A percentile compares a stretch with the other conserved stretches of the same genome.
These are phyloP conservation scores for Ogataea hybrid DNA, from an alignment of 1,139 yeast genomes.

Conservation along the genomic window DNA sequence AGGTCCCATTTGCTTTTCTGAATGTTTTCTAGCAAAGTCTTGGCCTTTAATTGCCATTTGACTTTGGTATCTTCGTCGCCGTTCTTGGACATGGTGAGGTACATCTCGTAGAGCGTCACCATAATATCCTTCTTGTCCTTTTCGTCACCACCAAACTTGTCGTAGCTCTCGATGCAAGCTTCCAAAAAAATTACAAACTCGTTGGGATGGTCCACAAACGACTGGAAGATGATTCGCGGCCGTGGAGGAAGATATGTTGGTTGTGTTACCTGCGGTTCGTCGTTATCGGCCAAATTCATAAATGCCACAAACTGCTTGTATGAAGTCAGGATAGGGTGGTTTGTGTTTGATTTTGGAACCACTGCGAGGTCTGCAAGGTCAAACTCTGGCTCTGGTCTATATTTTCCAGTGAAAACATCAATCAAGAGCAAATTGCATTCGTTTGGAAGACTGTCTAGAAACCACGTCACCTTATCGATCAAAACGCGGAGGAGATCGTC, in stretches of 20 bases:
- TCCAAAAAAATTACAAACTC: conserved; percentile 93
- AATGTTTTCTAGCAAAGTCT: conserved; percentile 39
- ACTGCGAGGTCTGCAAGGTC: conserved; percentile 14
- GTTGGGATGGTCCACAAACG: conserved; percentile 79
- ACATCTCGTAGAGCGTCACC: conserved; percentile 79
- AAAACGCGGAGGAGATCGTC: conserved; percentile 78
- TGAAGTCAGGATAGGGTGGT: conserved; percentile 54
- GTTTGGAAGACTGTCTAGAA: conserved; percentile 69
- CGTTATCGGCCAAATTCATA: conserved; percentile 34
- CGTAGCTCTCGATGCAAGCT: conserved; percentile 83
- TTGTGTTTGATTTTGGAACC: conserved; percentile 5
- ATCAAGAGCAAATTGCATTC: conserved; percentile 82
- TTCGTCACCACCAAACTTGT: conserved; percentile 67
- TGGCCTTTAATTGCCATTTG: conserved; percentile 69
- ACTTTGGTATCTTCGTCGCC: conserved; percentile 30
- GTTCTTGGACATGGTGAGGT: conserved; percentile 55
- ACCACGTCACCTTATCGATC: conserved; percentile 49
- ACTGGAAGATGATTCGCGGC: conserved; percentile 82
- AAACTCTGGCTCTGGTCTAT: conserved; percentile 41
- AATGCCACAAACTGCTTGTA: conserved; percentile 70
- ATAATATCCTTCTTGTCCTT: conserved; percentile 71
- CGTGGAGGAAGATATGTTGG: conserved; percentile 92
- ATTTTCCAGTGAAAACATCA: conserved; percentile 85
- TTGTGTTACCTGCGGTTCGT: conserved; percentile 15
- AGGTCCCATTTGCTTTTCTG: conserved; percentile 27